Evolutionary conservation across 208 protist species (phyloP), one percentile per base, ranked within the genome.

Genomic region (Trypanosomatidae sp.): DNA sequence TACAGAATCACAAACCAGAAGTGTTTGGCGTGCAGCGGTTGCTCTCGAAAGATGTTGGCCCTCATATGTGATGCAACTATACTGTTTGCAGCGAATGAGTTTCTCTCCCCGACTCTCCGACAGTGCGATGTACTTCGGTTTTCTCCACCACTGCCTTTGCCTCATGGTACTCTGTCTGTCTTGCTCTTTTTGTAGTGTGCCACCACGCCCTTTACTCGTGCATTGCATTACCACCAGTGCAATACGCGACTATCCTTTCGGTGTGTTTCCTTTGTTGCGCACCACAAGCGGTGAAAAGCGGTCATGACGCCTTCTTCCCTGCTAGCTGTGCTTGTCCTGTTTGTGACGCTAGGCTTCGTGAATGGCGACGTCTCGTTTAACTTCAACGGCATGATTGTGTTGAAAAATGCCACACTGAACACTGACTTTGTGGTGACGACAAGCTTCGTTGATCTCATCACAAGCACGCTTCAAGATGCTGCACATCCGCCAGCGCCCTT

Each of bases 321-420:
- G 30, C 30, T 74, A 33, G 28, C 44, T 3, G 28, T 15, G 65
- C 47, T 82, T 22, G 3, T 59, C 0, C 28, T 74, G 47, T 25
- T 64, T 17, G 5, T 47, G 33, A 19, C 28, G 9, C 12, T 19
- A 33, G 17, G 33, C n/a, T 33, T 47, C 36, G 49, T 36, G 15
- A 74, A 43, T 3, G 78, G 33, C 12, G 53, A 87, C 22, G 52
- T 73, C n/a, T 72, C 89, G 0, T 47, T 86, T 1, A 60, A 59
- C 25, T 89, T 89, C 55, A 75, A 76, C 44, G 71, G 74, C 41
- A 70, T 84, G 52, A 80, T 93, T 39, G 67, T 83, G 22, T 69
- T 93, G 25, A 43, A 76, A 25, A 73, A 79, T 70, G 81, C 81
- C 19, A 62, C 80, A 33, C 36, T 53, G 2, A 65, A 77, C 55